Percentiles rank a stretch among this genome's conserved stretches.
Conservation (phyloP, 2,329 filamentous ascomycete genomes). For the Claviceps digitariae region DNA sequence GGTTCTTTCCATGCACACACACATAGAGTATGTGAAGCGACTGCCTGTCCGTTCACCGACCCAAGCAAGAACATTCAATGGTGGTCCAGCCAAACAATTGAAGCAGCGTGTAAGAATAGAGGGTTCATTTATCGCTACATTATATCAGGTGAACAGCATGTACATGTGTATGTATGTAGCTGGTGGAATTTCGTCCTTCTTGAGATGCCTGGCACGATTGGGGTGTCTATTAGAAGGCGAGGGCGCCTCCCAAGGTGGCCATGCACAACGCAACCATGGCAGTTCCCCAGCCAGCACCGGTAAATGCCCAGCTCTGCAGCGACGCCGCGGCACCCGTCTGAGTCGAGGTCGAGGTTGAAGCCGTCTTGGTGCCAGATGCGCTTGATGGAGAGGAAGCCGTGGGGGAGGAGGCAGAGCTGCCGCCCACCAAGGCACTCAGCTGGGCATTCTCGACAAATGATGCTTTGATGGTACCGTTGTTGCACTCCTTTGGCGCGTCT, state of each 20-base stretch:
- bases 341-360: slow-evolving; percentile 10
- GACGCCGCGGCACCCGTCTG: slow-evolving; percentile 13
- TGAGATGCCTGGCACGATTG: neutral
- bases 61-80: no score
- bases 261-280: slow-evolving; percentile 15
- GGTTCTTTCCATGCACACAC: neutral
- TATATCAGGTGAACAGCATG: neutral
- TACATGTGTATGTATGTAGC: neutral
- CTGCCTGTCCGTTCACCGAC: no score
- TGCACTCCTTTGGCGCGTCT: slow-evolving; percentile 18
- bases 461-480: slow-evolving; percentile 20
- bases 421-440: slow-evolving; percentile 21
- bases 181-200: neutral
- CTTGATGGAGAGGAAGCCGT: neutral
- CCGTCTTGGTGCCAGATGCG: slow-evolving; percentile 8
- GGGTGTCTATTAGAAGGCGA: slow-evolving; percentile 12
- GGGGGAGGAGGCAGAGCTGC: slow-evolving; percentile 4
- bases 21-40: no score
- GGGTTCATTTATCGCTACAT: neutral
- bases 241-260: slow-evolving; percentile 16
- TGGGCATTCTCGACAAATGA: slow-evolving; percentile 19
- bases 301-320: slow-evolving; percentile 6
- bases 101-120: no score
- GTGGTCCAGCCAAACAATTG: no score
- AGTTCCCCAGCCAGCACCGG: slow-evolving; percentile 10